Percentiles rank a stretch among this genome's conserved stretches.
These are phyloP conservation scores for Boeremia exigua DNA, from an alignment of 2,329 filamentous ascomycete species.

Conservation along the genomic window DNA sequence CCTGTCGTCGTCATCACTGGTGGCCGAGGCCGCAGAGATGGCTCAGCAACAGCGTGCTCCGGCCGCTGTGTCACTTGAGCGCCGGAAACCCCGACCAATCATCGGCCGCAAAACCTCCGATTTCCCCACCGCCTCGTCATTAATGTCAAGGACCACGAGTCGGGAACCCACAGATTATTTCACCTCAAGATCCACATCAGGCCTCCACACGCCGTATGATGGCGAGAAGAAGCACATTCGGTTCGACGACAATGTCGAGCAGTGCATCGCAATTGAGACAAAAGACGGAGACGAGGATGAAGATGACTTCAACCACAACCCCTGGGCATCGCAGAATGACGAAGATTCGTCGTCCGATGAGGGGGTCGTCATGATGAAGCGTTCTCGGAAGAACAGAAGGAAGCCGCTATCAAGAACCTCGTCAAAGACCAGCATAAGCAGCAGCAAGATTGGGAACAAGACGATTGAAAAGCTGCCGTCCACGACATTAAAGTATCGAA, in stretches of 20 bases:
- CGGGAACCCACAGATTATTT: constrained; percentile 69
- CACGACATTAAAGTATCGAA: constrained; percentile 84
- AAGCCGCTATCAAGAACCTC: constrained; percentile 60
- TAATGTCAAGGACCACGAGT: constrained; percentile 67
- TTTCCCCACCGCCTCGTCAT: constrained; percentile 66
- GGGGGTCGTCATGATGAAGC: constrained; percentile 82
- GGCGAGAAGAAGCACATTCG: constrained; percentile 84
- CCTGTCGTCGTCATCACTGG: constrained; percentile 82
- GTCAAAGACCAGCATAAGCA: constrained; percentile 62
- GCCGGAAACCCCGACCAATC: constrained; percentile 58
- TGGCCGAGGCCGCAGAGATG: constrained; percentile 87
- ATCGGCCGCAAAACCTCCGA: constrained; percentile 72
- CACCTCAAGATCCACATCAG: constrained; percentile 73
- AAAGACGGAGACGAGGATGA: constrained; percentile 78
- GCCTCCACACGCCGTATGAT: constrained; percentile 66
- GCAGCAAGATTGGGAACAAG: constrained; percentile 66
- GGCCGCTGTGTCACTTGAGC: constrained; percentile 50
- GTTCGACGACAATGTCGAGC: constrained; percentile 94
- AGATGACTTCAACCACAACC: constrained; percentile 51
- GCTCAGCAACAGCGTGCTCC: constrained; percentile 82
- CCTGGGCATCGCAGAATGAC: constrained; percentile 48
- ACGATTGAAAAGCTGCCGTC: constrained; percentile 88
- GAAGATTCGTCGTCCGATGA: constrained; percentile 71
- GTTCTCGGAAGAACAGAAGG: constrained; percentile 54
- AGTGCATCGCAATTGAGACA: constrained; percentile 91